Conservation (phyloP, 2,329 filamentous ascomycete genomes). For the Colletotrichum cuscutae region DNA sequence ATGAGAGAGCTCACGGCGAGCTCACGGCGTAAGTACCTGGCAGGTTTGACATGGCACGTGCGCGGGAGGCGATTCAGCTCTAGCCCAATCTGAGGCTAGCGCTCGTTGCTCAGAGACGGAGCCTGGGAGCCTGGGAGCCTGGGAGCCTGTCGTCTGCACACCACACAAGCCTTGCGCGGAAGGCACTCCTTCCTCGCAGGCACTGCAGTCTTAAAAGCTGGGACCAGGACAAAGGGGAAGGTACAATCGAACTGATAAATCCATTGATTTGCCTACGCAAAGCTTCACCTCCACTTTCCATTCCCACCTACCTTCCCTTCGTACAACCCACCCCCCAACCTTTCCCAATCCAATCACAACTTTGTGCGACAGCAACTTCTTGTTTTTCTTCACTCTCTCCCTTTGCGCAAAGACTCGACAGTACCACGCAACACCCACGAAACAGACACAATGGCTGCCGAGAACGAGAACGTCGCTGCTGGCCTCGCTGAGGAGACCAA, state of each 20-base stretch:
- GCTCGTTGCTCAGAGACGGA: slow-evolving; percentile 12
- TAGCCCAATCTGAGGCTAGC: slow-evolving; percentile 13
- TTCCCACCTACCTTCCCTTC: slow-evolving; percentile 23
- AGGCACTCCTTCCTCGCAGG: background rate
- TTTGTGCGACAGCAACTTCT: background rate
- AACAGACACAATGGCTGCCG: slow-evolving; percentile 56
- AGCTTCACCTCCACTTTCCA: slow-evolving; percentile 25
- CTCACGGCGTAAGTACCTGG: too few species aligned
- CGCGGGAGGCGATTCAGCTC: background rate
- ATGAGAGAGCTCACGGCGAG: too few species aligned
- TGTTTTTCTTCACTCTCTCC: background rate
- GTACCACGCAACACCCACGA: slow-evolving; percentile 34
- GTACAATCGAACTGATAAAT: slow-evolving; percentile 34
- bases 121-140: background rate
- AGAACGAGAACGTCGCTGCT: slow-evolving; percentile 57
- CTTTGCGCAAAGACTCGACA: background rate
- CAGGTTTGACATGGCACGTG: slow-evolving; percentile 20
- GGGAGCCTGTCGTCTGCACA: slow-evolving; percentile 14
- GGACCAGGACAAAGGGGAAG: slow-evolving; percentile 23
- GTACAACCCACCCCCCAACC: background rate
- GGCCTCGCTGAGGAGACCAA: slow-evolving; percentile 68
- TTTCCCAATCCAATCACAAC: slow-evolving; percentile 2
- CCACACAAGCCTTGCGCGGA: slow-evolving; percentile 10
- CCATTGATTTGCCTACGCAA: slow-evolving; percentile 16
- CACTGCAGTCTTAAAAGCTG: slow-evolving; percentile 29